Conservation (phyloP, 345 rosid species). For the Physaria fendleri region DNA sequence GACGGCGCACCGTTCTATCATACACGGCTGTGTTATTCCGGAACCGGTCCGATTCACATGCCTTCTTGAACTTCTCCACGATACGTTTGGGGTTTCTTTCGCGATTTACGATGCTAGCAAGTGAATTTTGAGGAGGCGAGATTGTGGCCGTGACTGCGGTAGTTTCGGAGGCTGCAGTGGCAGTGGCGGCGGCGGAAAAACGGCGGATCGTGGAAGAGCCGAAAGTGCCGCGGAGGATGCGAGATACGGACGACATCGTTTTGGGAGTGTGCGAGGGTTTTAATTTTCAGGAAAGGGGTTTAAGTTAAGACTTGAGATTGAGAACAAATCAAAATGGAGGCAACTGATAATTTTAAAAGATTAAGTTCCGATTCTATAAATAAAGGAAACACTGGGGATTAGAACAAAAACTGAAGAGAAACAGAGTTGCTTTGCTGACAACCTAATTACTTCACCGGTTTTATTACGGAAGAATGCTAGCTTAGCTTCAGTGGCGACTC, state of each 20-base stretch:
- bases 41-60: conserved; percentile 48
- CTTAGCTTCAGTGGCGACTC: conserved; percentile 43
- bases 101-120: conserved; percentile 25
- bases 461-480: conserved; percentile 4
- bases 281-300: neutral
- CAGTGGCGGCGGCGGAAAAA: conserved; percentile 17
- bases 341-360: neutral
- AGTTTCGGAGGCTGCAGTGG: neutral
- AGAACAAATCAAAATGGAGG: neutral
- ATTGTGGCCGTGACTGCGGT: neutral
- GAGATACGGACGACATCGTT: conserved; percentile 35
- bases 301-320: no score
- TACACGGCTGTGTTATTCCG: conserved; percentile 47
- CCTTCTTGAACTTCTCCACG: conserved; percentile 55
- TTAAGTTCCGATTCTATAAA: neutral
- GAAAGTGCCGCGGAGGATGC: conserved; percentile 34
- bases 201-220: conserved; percentile 26
- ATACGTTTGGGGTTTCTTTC: conserved; percentile 52
- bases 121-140: conserved; percentile 17
- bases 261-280: neutral
- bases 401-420: neutral
- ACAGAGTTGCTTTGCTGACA: conserved; percentile 1
- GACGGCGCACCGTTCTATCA: conserved; percentile 51
- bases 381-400: neutral
- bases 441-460: conserved; percentile 13